These are phyloP conservation scores for Liriodendron chinense DNA, from an alignment of 164 flowering plant species.

Conservation along the genomic window DNA sequence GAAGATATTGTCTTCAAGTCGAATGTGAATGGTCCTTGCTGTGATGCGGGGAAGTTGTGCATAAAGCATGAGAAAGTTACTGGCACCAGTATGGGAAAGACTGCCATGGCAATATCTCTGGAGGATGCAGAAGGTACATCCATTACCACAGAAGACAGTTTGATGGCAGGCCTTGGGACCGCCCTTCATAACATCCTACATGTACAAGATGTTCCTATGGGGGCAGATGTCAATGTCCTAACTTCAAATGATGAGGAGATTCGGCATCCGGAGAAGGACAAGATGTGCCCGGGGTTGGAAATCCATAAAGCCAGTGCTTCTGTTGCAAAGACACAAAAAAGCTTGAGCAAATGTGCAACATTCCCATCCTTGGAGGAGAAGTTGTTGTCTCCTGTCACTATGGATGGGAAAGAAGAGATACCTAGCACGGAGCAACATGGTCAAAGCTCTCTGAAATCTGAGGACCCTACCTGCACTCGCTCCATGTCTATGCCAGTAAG, in stretches of 20 bases:
- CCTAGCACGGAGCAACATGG: constrained; percentile 8
- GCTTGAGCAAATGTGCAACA: constrained; percentile 35
- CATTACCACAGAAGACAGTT: not conserved
- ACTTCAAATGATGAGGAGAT: not conserved
- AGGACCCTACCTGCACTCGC: constrained; percentile 16
- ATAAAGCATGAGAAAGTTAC: not conserved
- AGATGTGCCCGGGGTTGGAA: too few species aligned
- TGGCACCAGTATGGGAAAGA: not conserved
- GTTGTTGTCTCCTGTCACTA: constrained; percentile 3
- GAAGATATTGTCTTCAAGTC: constrained; percentile 10
- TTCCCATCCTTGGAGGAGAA: constrained; percentile 27
- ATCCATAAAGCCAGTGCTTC: not conserved
- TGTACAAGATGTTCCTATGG: constrained; percentile 27
- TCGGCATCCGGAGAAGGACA: too few species aligned
- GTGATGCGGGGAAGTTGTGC: not conserved
- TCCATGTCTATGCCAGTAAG: constrained; percentile 52
- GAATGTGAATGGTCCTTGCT: not conserved
- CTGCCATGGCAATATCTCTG: not conserved
- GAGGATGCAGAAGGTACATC: not conserved
- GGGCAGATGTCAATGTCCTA: not conserved
- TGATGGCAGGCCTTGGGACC: constrained; percentile 21
- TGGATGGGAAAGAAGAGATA: constrained; percentile 19
- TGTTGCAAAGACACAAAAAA: constrained; percentile 13
- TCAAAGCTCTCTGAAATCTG: constrained; percentile 4
- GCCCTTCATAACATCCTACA: constrained; percentile 18